phyloP scores from a whole-genome alignment of 1,284 basidiomycete genomes.

The Coniophora puteana region DNA sequence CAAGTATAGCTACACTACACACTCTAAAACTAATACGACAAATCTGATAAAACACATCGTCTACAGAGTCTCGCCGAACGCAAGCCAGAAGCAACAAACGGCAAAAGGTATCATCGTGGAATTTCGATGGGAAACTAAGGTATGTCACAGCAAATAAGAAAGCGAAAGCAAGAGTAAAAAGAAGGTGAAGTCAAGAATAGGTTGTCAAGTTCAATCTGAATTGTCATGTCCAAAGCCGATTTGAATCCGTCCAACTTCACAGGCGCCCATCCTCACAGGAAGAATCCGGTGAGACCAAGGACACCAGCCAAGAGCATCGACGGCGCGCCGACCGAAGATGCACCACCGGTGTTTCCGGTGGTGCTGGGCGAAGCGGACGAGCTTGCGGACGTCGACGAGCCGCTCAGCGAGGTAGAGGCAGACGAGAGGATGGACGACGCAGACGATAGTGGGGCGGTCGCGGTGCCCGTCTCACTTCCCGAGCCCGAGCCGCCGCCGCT shows the following conservation, averaged over 20 bases:
- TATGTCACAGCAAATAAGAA: not conserved
- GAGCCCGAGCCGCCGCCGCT: not conserved
- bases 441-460: not conserved
- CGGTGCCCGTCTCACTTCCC: not conserved
- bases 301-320: constrained; percentile 21
- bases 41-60: no score
- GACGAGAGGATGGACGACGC: not conserved
- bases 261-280: constrained; percentile 3
- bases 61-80: no score
- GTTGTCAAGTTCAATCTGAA: not conserved
- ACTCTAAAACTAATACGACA: no score
- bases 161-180: not conserved
- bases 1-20: no score
- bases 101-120: no score
- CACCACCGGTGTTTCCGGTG: constrained; percentile 16
- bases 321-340: constrained; percentile 14
- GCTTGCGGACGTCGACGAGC: not conserved
- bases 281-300: constrained; percentile 19
- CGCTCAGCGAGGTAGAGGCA: not conserved
- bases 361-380: constrained; percentile 13
- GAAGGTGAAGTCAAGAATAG: not conserved
- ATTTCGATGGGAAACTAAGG: not conserved
- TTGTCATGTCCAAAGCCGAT: not conserved
- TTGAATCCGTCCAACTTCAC: not conserved
- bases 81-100: no score